Evolutionary conservation across 305 asterid species (phyloP), one percentile per base, ranked within the genome.

Genomic region (Salvia sclarea): DNA sequence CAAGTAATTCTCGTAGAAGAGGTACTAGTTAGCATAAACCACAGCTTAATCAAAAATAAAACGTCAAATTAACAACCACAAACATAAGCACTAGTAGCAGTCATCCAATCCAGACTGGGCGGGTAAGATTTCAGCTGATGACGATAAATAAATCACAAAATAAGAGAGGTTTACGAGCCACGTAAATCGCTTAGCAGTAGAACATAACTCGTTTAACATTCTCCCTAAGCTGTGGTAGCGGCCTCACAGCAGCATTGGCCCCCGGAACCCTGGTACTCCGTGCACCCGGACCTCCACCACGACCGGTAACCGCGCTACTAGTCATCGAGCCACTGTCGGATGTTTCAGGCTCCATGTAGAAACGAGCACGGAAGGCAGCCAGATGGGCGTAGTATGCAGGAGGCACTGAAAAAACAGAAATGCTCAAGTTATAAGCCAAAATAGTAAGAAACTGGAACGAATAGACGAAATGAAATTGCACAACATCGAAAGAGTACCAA

Each of bases 341-440:
- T 7, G 86, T 84, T 59, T 86, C 96, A 0, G 91, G 95, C 80
- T 91, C 96, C 96, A 91, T 82, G 59, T 94, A 94, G 67, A 86
- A 91, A 7, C 99, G 92, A 17, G 99, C 99, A 40, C 99, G 87
- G 45, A 94, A 94, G 13, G 99, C 99, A 52, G 98, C 99, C 72
- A 94, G 68, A 78, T 94, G 99, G 0, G 98, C 99, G 63, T 94
- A 94, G 65, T 91, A 94, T 28, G 96, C 99, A 33, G 99, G 99
- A 20, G 99, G 99, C 57, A 94, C 99, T 94, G 86, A 55, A 33
- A 53, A 2, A 37, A 57, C 18, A 17, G 53, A 54, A 57, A 11
- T 24, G 8, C 14, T 2, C 49, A 13, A 40, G 54, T 25, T 6
- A 53, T 47, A 52, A 60, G 56, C 35, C 10, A 49, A 35, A 6